Base-by-base conservation (phyloP, 2,329 filamentous ascomycete genomes). In the Fusarium graminum region DNA sequence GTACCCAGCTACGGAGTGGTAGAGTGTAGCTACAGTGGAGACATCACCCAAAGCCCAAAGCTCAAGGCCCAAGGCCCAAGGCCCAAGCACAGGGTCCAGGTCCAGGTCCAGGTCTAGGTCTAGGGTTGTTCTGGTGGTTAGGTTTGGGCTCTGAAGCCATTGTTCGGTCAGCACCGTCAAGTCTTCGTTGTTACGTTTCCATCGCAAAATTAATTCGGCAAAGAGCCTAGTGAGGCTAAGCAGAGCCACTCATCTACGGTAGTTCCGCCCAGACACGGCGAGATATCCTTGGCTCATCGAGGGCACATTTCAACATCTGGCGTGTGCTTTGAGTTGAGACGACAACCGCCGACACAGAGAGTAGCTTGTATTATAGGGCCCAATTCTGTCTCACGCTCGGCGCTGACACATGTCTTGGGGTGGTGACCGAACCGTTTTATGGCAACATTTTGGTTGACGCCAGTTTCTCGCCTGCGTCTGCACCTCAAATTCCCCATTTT, bases 341-440 rank as follows among this genome's bases (percentile, higher is more conserved):
- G 46, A 49, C 36, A 63, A 50, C 49, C 45, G 34, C 36, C 57
- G 32, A 44, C 32, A 38, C 26, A 40, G 28, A 38, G 34, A 36
- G 29, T 39, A 32, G 30, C 30, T 28, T 30, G 13, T 36, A 52
- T 42, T 38, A 26, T 10, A 51, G 57, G 39, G 40, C 46, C 16
- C 53, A 43, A 40, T 42, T 43, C 56, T 58, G 53, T 45, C 29
- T 39, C 41, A n/a, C 39, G 52, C 49, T 64, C 52, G 52, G 52
- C 51, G 58, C 65, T 70, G 67, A 64, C 63, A 58, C 40, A 52
- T 36, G n/a, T 46, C 50, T 36, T 43, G 44, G 42, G 45, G 46
- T 43, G 56, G 68, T 67, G 54, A 71, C 63, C 42, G 29, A 69
- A 69, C 43, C 11, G 57, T 55, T 61, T 61, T 42, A 64, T 44